Percentiles rank a stretch among this genome's conserved stretches.
Conservation (phyloP, 139 green algal species). For the Volvox reticuliferus region DNA sequence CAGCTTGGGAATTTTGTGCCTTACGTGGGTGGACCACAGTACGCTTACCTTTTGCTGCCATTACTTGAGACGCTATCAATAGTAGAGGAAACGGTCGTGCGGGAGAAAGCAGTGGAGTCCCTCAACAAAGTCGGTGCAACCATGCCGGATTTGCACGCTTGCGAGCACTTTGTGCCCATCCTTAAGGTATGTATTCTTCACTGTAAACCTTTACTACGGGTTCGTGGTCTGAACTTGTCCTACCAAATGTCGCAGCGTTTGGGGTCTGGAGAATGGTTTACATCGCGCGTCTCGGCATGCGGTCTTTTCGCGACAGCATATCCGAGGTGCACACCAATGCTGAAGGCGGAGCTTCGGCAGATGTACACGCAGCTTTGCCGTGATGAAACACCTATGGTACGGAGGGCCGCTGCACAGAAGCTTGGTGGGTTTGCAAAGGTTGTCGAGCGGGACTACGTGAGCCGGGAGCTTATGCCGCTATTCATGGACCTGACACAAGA, state of each 20-base stretch:
- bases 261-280: slow-evolving; percentile 96
- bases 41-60: slow-evolving; percentile 87
- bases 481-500: slow-evolving; percentile 93
- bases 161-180: slow-evolving; percentile 87
- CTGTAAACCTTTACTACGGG: background rate
- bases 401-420: slow-evolving; percentile 89
- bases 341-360: slow-evolving; percentile 80
- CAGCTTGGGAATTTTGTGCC: slow-evolving; percentile 96
- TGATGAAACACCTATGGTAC: slow-evolving; percentile 99
- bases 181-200: slow-evolving; percentile 76
- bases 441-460: slow-evolving; percentile 84
- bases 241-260: slow-evolving; percentile 81
- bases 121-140: slow-evolving; percentile 84
- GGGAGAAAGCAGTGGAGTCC: slow-evolving; percentile 94
- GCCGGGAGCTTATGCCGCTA: slow-evolving; percentile 87
- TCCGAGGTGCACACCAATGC: slow-evolving; percentile 50
- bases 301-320: slow-evolving; percentile 93
- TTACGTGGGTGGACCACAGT: slow-evolving; percentile 89
- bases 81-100: slow-evolving; percentile 98
- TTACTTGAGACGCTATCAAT: slow-evolving; percentile 94
- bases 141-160: slow-evolving; percentile 78
- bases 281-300: slow-evolving; percentile 92
- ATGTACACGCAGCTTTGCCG: slow-evolving; percentile 88
- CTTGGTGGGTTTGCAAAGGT: slow-evolving; percentile 88
- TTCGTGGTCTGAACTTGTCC: background rate